A percentile compares a stretch with the other conserved stretches of the same genome.
Evolutionary conservation across 176 grass and related monocot genomes (phyloP).

Genomic region (Rhipidocladum racemiflorum): DNA sequence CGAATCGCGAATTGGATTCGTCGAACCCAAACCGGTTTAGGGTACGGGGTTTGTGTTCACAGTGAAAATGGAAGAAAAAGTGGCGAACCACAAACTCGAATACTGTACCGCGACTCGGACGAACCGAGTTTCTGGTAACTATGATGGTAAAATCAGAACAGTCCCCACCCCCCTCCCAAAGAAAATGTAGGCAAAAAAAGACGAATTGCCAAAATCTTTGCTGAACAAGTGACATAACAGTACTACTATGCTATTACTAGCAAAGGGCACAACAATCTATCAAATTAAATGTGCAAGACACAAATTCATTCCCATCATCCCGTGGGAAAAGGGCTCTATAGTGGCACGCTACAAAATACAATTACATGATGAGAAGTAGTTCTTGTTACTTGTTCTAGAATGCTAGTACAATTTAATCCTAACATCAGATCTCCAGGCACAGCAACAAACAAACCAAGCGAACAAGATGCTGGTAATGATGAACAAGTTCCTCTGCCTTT

Average conservation of each 20-base stretch:
- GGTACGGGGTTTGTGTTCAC: too few species aligned
- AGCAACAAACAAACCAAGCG: constrained; percentile 1
- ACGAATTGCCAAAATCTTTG: neutral
- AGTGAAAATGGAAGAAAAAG: too few species aligned
- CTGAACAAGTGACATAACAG: neutral
- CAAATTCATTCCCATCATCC: neutral
- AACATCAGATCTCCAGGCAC: neutral
- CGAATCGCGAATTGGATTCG: too few species aligned
- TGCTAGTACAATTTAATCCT: neutral
- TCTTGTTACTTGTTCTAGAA: neutral
- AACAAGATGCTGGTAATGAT: neutral
- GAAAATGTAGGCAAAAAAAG: neutral
- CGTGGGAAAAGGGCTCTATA: neutral
- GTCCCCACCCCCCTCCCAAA: too few species aligned
- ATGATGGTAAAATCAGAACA: too few species aligned
- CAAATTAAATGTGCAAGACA: neutral
- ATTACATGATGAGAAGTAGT: neutral
- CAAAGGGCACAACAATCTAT: neutral
- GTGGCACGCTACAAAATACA: neutral
- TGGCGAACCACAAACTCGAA: too few species aligned
- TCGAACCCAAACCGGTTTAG: too few species aligned
- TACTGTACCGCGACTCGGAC: too few species aligned
- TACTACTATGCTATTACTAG: neutral
- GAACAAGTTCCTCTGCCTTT: neutral
- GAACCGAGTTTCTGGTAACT: too few species aligned